Evolutionary conservation across 106 monocot species (phyloP).

Genomic region (Dendrobium chrysotoxum): DNA sequence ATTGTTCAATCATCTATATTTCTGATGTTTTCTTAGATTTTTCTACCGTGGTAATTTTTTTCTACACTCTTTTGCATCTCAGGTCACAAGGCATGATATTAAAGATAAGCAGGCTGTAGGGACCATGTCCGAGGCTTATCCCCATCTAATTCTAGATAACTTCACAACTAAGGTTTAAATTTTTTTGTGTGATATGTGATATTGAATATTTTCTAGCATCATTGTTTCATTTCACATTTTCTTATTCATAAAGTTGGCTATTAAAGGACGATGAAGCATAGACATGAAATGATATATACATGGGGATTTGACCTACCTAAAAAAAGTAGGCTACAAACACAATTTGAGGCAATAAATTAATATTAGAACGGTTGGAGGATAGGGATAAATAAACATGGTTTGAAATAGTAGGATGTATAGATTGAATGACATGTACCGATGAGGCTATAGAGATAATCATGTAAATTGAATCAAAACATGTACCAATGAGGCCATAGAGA

Average conservation of each 20-base stretch:
- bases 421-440: neutral
- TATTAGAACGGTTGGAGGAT: no score
- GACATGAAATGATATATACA: neutral
- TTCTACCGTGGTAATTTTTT: neutral
- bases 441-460: neutral
- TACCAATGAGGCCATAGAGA: neutral
- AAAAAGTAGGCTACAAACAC: neutral
- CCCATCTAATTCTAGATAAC: constrained; percentile 80
- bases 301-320: neutral
- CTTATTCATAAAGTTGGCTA: neutral
- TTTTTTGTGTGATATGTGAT: neutral
- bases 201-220: neutral
- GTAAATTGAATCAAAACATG: neutral
- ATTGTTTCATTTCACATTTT: neutral
- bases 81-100: constrained; percentile 95
- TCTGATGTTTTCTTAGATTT: neutral
- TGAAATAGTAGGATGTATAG: neutral
- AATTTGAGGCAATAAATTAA: no score
- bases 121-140: constrained; percentile 95
- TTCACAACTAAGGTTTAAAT: constrained; percentile 65
- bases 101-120: constrained; percentile 91
- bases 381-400: neutral
- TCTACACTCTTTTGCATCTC: constrained; percentile 3
- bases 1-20: constrained; percentile 7
- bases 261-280: neutral